Percentiles rank a stretch among this genome's conserved stretches.
These are phyloP conservation scores for Teratosphaeria viscida DNA, from an alignment of 2,329 filamentous ascomycete species.

Conservation along the genomic window DNA sequence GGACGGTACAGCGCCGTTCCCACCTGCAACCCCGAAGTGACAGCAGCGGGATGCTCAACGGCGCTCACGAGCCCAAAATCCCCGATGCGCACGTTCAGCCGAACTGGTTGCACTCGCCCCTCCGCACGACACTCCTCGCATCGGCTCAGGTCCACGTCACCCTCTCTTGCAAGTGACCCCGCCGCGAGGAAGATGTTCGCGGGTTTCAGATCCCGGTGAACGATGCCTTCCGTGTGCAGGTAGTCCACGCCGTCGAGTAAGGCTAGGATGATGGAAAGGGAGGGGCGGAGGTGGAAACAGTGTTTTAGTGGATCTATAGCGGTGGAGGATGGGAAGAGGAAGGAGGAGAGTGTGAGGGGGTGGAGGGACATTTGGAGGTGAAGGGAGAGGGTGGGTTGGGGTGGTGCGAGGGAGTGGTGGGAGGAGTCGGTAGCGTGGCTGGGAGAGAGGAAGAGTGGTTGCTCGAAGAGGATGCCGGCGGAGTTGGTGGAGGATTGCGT, in stretches of 20 bases:
- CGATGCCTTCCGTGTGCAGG: conserved; percentile 49
- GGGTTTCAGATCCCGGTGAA: conserved; percentile 59
- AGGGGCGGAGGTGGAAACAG: conserved; percentile 52
- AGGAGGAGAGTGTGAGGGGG: conserved; percentile 51
- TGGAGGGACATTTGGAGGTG: conserved; percentile 61
- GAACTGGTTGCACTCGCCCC: conserved; percentile 9
- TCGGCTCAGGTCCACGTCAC: conserved; percentile 33
- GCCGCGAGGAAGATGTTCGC: conserved; percentile 55
- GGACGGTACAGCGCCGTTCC: conserved; percentile 56
- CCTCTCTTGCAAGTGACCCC: conserved; percentile 27
- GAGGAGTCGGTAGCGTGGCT: too few species aligned
- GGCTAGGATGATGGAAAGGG: conserved; percentile 46
- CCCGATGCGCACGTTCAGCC: conserved; percentile 46
- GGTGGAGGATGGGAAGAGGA: conserved; percentile 35
- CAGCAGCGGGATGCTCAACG: conserved; percentile 29
- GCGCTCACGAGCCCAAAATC: conserved; percentile 58
- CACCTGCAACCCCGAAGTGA: conserved; percentile 27
- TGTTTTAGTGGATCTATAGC: conserved; percentile 33
- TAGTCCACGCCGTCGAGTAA: conserved; percentile 56
- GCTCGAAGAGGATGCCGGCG: conserved; percentile 4
- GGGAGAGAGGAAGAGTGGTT: too few species aligned
- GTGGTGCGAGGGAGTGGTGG: neutral
- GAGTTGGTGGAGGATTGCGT: conserved; percentile 10
- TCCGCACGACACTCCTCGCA: conserved; percentile 36
- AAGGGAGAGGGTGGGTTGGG: conserved; percentile 34